Evolutionary conservation across 1,284 basidiomycete genomes (phyloP).

Genomic region (Xerocomus amazonicus): DNA sequence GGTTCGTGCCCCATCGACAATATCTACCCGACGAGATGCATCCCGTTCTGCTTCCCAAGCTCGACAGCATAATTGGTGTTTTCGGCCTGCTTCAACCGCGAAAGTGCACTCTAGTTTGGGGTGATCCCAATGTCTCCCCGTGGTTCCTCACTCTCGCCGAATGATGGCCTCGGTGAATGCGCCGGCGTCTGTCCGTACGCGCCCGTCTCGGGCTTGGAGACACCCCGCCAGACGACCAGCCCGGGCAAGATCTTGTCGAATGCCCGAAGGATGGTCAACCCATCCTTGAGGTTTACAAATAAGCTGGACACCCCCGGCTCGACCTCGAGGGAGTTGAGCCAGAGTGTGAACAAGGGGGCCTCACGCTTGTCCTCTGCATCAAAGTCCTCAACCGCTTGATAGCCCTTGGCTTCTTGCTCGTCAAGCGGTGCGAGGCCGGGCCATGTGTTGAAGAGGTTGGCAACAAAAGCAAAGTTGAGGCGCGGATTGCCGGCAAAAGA

Average conservation of each 20-base stretch:
- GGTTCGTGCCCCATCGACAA: constrained; percentile 89
- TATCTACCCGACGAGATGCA: constrained; percentile 97
- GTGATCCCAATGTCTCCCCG: constrained; percentile 76
- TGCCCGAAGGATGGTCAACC: constrained; percentile 87
- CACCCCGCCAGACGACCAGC: constrained; percentile 89
- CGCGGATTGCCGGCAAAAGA: constrained; percentile 95
- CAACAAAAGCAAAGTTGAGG: constrained; percentile 97
- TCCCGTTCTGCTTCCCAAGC: constrained; percentile 85
- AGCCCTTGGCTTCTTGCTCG: too few relatives aligned
- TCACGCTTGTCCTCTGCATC: constrained; percentile 97
- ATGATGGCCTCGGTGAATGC: constrained; percentile 36
- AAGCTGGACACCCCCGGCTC: constrained; percentile 96
- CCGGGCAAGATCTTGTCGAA: constrained; percentile 96
- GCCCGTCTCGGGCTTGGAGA: constrained; percentile 86
- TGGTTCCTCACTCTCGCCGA: constrained; percentile 48
- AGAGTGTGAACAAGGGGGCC: constrained; percentile 95
- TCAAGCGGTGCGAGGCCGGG: too few relatives aligned
- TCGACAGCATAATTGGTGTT: constrained; percentile 98
- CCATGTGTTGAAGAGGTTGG: constrained; percentile 98
- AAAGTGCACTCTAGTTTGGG: constrained; percentile 79
- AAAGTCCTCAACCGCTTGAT: too few relatives aligned
- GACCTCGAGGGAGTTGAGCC: constrained; percentile 96
- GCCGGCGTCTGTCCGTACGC: constrained; percentile 22
- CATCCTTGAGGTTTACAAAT: constrained; percentile 94
- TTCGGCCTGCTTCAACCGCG: constrained; percentile 96